These are phyloP conservation scores for Colletotrichum abscissum DNA, from an alignment of 2,329 filamentous ascomycete genomes.

Conservation along the genomic window DNA sequence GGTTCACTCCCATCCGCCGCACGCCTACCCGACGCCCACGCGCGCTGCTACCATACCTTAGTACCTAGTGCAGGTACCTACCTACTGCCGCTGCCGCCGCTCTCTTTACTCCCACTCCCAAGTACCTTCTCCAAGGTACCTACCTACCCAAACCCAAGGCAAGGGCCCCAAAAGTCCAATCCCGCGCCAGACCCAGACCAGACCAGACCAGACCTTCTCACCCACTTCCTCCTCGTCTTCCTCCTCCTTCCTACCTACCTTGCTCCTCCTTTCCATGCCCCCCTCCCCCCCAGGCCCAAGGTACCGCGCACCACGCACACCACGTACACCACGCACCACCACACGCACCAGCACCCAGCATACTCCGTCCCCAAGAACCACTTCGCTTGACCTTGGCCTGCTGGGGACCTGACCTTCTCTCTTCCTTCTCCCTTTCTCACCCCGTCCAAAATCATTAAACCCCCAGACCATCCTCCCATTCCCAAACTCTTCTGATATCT, in stretches of 20 bases:
- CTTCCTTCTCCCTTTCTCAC: constrained; percentile 40
- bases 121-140: too few relatives aligned
- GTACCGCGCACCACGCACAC: neutral
- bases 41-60: constrained; percentile 29
- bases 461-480: constrained; percentile 51
- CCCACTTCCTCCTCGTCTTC: neutral
- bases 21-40: constrained; percentile 22
- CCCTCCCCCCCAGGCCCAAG: constrained; percentile 22
- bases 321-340: neutral
- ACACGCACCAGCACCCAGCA: neutral
- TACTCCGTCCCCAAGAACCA: constrained; percentile 1
- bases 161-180: too few relatives aligned
- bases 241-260: constrained; percentile 13
- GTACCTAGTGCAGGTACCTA: neutral
- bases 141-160: too few relatives aligned
- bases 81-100: constrained; percentile 21
- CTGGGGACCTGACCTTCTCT: constrained; percentile 22
- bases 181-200: too few relatives aligned
- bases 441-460: constrained; percentile 52
- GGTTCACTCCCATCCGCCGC: constrained; percentile 19
- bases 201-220: too few relatives aligned
- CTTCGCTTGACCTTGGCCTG: constrained; percentile 1
- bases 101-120: neutral
- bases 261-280: constrained; percentile 15
- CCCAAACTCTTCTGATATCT: constrained; percentile 50